Evolutionary conservation across 2,329 filamentous ascomycete genomes (phyloP).

Genomic region (Graphilbum fragrans): DNA sequence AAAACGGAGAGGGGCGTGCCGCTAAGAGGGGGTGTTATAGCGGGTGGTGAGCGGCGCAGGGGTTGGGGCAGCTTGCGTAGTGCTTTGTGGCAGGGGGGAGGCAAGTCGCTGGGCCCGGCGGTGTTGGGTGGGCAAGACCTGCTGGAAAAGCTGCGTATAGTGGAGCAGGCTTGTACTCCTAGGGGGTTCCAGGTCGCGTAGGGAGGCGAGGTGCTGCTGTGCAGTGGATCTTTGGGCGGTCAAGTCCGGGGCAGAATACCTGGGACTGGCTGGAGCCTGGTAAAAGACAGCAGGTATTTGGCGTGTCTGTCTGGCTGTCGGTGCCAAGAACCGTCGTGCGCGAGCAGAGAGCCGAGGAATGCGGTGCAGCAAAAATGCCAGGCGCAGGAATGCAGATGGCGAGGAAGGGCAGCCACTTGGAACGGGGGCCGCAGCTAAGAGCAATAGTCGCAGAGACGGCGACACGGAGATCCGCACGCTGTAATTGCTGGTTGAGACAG

Average conservation of each 20-base stretch:
- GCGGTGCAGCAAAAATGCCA: neutral
- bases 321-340: too few relatives aligned
- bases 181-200: conserved; percentile 1
- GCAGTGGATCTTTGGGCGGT: conserved; percentile 1
- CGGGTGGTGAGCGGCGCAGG: too few relatives aligned
- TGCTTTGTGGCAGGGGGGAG: neutral
- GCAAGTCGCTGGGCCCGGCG: neutral
- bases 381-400: neutral
- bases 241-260: conserved; percentile 4
- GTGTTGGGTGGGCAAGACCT: neutral
- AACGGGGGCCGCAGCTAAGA: too few relatives aligned
- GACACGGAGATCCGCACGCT: too few relatives aligned
- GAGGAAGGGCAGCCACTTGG: neutral
- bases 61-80: neutral
- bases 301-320: neutral
- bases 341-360: neutral
- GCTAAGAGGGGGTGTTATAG: neutral
- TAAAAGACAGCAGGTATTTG: neutral
- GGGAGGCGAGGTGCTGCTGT: conserved; percentile 7
- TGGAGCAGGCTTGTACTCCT: too few relatives aligned
- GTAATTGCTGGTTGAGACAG: too few relatives aligned
- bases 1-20: neutral
- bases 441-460: neutral
- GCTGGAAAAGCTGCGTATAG: conserved; percentile 1
- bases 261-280: conserved; percentile 2